phyloP scores from a whole-genome alignment of 495 filamentous ascomycete species.

The Xylaria venustula region DNA sequence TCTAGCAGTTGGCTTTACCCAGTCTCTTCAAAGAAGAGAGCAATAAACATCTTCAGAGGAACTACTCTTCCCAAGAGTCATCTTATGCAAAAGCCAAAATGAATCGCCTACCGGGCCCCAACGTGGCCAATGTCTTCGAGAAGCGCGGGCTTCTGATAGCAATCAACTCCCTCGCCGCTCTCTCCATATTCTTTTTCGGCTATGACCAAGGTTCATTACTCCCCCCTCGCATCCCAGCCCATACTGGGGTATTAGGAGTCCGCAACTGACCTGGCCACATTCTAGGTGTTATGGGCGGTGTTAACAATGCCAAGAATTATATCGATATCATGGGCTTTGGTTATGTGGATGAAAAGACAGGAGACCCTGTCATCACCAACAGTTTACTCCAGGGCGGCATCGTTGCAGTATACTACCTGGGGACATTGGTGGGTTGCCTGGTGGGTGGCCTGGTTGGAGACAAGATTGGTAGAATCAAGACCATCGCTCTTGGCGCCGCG shows the following conservation, averaged over 20 bases:
- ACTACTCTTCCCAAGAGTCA: too few relatives aligned
- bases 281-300: slow-evolving; percentile 72
- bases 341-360: slow-evolving; percentile 47
- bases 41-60: too few relatives aligned
- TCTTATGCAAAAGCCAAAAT: too few relatives aligned
- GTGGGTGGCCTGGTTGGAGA: slow-evolving; percentile 63
- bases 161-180: slow-evolving; percentile 62
- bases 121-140: slow-evolving; percentile 60
- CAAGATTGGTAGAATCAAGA: slow-evolving; percentile 59
- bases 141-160: slow-evolving; percentile 62
- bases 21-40: too few relatives aligned
- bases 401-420: slow-evolving; percentile 69
- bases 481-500: slow-evolving; percentile 54
- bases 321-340: slow-evolving; percentile 67
- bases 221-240: not conserved
- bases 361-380: slow-evolving; percentile 56
- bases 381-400: slow-evolving; percentile 68
- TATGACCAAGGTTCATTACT: slow-evolving; percentile 12
- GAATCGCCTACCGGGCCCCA: slow-evolving; percentile 47
- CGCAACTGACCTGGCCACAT: slow-evolving; percentile 57
- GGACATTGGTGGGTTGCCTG: slow-evolving; percentile 60
- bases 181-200: slow-evolving; percentile 42
- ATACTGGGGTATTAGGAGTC: slow-evolving; percentile 34
- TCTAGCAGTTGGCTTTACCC: too few relatives aligned
- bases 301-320: slow-evolving; percentile 66